Conservation (phyloP, 108 stramenopile genomes). For the Cyclotella kingstonii region DNA sequence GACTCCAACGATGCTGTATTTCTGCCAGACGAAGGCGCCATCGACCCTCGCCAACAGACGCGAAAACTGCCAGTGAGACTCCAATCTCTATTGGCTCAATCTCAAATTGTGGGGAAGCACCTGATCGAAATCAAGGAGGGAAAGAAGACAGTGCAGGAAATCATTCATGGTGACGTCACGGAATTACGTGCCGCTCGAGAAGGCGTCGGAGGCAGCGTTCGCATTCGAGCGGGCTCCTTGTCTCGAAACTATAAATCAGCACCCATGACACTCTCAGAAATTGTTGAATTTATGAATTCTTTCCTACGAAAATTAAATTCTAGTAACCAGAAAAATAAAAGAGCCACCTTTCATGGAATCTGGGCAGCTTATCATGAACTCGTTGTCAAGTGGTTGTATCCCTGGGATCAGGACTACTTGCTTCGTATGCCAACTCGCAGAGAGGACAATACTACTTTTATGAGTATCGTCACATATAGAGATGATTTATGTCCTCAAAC, state of each 20-base stretch:
- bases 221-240: constrained; percentile 23
- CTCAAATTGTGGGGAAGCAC: constrained; percentile 77
- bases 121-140: constrained; percentile 69
- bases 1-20: too few relatives aligned
- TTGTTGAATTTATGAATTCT: constrained; percentile 53
- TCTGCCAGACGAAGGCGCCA: too few relatives aligned
- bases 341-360: constrained; percentile 66
- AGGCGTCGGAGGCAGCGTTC: constrained; percentile 36
- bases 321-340: constrained; percentile 48
- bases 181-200: constrained; percentile 1
- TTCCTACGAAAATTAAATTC: constrained; percentile 71
- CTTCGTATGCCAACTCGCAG: constrained; percentile 71
- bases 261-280: constrained; percentile 74
- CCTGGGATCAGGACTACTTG: constrained; percentile 81
- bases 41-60: constrained; percentile 35
- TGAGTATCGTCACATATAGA: constrained; percentile 90
- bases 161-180: constrained; percentile 42
- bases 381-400: constrained; percentile 71
- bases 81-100: constrained; percentile 49
- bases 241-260: constrained; percentile 48
- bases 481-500: constrained; percentile 93
- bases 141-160: constrained; percentile 74
- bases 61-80: constrained; percentile 49
- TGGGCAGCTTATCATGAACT: constrained; percentile 85
- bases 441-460: constrained; percentile 79